Evolutionary conservation across 169 alveolate genomes (phyloP).

Genomic region (Eimeria falciformis): DNA sequence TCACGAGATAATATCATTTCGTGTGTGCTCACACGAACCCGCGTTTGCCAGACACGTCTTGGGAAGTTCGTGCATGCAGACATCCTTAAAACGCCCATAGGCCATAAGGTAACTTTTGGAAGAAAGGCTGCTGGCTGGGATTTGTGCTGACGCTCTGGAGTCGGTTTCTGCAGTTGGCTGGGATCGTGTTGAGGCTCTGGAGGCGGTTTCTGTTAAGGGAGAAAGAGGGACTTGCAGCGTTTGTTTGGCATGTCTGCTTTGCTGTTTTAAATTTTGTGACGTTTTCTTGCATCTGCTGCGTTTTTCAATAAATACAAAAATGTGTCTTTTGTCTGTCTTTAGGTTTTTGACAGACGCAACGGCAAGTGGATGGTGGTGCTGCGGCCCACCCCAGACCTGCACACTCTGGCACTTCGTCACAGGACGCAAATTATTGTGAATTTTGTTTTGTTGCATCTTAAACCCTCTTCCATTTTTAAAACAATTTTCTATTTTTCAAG

Average conservation of each 20-base stretch:
- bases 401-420: conserved; percentile 80
- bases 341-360: conserved; percentile 79
- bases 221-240: no score
- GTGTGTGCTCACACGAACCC: conserved; percentile 19
- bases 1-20: conserved; percentile 45
- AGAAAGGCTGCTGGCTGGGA: no score
- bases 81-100: conserved; percentile 66
- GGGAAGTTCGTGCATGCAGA: conserved; percentile 78
- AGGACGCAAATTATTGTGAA: conserved; percentile 88
- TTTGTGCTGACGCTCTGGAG: no score
- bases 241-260: no score
- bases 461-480: neutral
- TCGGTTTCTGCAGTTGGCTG: no score
- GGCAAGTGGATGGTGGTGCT: conserved; percentile 82
- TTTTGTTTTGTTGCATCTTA: neutral
- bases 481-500: neutral
- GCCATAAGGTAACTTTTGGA: conserved; percentile 77
- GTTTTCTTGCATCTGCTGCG: no score
- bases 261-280: no score
- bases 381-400: conserved; percentile 82
- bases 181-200: no score
- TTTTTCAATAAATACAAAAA: no score
- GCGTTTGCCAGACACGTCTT: conserved; percentile 60
- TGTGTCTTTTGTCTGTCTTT: no score
- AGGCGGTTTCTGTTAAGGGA: no score